A percentile compares a stretch with the other conserved stretches of the same genome.
Evolutionary conservation across 2,329 filamentous ascomycete genomes (phyloP).

Genomic region (Hysterium pulicare): DNA sequence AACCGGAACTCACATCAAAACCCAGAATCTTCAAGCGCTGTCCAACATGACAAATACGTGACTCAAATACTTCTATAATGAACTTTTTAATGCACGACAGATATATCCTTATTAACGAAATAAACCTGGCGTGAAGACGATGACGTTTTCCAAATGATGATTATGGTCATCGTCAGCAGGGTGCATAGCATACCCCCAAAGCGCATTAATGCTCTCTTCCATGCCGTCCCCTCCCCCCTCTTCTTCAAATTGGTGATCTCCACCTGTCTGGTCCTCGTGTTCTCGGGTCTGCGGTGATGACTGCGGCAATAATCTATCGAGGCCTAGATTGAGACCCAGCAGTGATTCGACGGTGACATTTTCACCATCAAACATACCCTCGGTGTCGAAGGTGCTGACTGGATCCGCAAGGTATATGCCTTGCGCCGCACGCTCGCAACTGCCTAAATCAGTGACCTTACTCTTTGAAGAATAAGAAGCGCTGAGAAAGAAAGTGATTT

Average conservation of each 20-base stretch:
- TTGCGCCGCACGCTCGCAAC: background rate
- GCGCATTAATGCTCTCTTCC: background rate
- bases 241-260: background rate
- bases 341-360: background rate
- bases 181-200: background rate
- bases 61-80: too few relatives aligned
- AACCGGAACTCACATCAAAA: too few relatives aligned
- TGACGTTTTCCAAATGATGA: too few relatives aligned
- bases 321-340: background rate
- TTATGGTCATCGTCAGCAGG: too few relatives aligned
- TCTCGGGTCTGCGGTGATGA: too few relatives aligned
- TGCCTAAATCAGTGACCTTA: background rate
- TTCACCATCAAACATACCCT: background rate
- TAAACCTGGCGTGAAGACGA: too few relatives aligned
- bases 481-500: background rate
- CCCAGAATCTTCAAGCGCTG: too few relatives aligned
- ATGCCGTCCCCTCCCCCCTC: background rate
- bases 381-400: background rate
- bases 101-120: too few relatives aligned
- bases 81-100: too few relatives aligned
- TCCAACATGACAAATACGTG: too few relatives aligned
- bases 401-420: background rate
- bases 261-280: background rate
- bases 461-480: background rate
- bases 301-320: background rate